Percentiles rank a stretch among this genome's conserved stretches.
Evolutionary conservation across 2,329 filamentous ascomycete genomes (phyloP).

Genomic region (Myriosclerotinia duriaeana): DNA sequence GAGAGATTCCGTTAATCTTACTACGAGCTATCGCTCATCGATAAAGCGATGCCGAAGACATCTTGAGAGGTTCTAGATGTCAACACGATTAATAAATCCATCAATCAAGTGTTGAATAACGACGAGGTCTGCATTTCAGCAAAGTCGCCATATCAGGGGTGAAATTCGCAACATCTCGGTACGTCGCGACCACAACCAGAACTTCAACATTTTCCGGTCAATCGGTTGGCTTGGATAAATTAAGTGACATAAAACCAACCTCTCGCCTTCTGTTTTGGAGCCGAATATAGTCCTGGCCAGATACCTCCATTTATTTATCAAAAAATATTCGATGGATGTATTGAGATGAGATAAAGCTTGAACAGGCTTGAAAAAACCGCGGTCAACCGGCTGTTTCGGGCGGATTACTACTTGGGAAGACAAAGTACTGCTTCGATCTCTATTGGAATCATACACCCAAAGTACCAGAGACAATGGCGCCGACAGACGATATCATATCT

Average conservation of each 20-base stretch:
- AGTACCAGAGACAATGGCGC: constrained; percentile 16
- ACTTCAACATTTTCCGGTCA: not conserved
- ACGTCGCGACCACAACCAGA: constrained; percentile 1
- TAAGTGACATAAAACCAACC: constrained; percentile 10
- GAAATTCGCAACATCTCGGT: constrained; percentile 22
- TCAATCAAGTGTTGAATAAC: constrained; percentile 11
- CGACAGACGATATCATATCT: constrained; percentile 17
- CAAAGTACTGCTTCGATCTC: not conserved
- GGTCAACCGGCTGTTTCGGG: not conserved
- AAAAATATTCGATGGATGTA: not conserved
- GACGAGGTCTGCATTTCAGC: constrained; percentile 2
- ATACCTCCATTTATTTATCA: constrained; percentile 7
- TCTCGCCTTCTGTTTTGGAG: constrained; percentile 9
- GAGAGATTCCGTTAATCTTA: constrained; percentile 16
- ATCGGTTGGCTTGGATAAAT: constrained; percentile 11
- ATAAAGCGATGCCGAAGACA: constrained; percentile 5
- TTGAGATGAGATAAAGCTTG: constrained; percentile 16
- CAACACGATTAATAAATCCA: constrained; percentile 21
- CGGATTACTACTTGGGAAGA: not conserved
- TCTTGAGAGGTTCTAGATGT: not conserved
- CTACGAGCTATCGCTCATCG: constrained; percentile 5
- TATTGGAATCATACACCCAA: not conserved
- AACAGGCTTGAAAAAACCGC: constrained; percentile 11
- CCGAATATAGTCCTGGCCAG: not conserved
- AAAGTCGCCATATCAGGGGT: constrained; percentile 22